Conservation (phyloP, 2,329 filamentous ascomycete species). For the Madurella mycetomatis region DNA sequence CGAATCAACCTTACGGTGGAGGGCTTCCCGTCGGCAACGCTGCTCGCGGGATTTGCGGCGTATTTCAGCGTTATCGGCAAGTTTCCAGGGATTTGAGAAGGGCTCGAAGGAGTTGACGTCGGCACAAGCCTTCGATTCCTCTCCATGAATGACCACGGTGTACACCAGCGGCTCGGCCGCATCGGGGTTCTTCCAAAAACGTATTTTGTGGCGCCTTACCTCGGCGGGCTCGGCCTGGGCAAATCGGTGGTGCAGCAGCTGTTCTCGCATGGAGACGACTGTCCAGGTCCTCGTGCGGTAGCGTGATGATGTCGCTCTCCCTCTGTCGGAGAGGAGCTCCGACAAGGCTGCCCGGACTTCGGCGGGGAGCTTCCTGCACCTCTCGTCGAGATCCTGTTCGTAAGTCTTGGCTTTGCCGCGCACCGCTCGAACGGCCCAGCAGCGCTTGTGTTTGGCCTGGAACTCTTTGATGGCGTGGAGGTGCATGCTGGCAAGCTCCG, state of each 20-base stretch:
- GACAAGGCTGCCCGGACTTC: constrained; percentile 19
- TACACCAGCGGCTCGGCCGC: constrained; percentile 16
- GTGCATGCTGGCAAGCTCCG: constrained; percentile 24
- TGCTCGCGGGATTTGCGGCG: constrained; percentile 8
- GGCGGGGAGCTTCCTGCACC: constrained; percentile 21
- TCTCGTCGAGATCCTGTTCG: constrained; percentile 26
- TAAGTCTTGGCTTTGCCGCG: constrained; percentile 24
- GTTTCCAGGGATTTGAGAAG: constrained; percentile 25
- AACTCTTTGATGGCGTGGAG: constrained; percentile 22
- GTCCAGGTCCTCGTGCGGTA: constrained; percentile 27
- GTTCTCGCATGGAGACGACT: constrained; percentile 25
- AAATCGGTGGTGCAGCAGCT: constrained; percentile 25
- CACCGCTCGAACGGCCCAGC: constrained; percentile 22
- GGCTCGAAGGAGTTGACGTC: constrained; percentile 12
- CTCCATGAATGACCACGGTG: constrained; percentile 25
- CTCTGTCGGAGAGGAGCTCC: constrained; percentile 23
- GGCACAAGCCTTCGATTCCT: constrained; percentile 16
- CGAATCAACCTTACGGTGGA: constrained; percentile 10
- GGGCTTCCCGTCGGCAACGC: constrained; percentile 1
- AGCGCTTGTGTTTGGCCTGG: constrained; percentile 21
- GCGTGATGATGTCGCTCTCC: constrained; percentile 19
- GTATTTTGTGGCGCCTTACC: constrained; percentile 23
- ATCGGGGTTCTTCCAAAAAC: constrained; percentile 25
- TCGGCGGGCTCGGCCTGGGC: constrained; percentile 15
- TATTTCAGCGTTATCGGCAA: constrained; percentile 19